phyloP scores from a whole-genome alignment of 2,329 filamentous ascomycete genomes.

The Cryphonectria naterciae region DNA sequence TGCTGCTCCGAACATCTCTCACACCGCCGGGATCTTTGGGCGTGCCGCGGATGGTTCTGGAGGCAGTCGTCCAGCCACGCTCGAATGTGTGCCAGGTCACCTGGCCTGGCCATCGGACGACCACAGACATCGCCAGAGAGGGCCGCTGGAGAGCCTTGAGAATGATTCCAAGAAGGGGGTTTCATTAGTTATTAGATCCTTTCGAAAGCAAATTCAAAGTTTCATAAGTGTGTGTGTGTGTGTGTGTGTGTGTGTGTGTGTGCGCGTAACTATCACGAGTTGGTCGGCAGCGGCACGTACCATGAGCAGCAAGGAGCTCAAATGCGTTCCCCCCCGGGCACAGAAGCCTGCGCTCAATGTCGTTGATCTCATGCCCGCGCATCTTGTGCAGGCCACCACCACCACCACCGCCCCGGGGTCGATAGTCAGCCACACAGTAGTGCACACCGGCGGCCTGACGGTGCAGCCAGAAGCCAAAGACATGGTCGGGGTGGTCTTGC shows the following conservation, averaged over 20 bases:
- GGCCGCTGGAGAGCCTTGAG: constrained; percentile 7
- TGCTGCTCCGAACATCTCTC: neutral
- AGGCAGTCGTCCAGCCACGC: constrained; percentile 8
- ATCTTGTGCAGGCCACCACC: neutral
- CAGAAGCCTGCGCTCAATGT: neutral
- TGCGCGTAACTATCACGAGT: too few relatives aligned
- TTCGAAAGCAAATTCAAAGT: too few relatives aligned
- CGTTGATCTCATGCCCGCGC: neutral
- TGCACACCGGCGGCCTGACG: neutral
- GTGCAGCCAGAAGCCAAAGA: constrained; percentile 8
- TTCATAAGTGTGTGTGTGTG: neutral
- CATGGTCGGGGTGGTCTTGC: neutral
- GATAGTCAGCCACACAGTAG: constrained; percentile 4
- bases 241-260: too few relatives aligned
- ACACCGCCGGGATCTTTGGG: neutral
- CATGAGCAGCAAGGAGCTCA: constrained; percentile 6
- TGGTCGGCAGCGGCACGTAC: neutral
- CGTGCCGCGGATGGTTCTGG: neutral
- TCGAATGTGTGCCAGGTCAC: constrained; percentile 6
- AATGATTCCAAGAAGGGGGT: too few relatives aligned
- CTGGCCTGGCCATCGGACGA: neutral
- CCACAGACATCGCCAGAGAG: neutral
- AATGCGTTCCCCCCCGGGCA: neutral
- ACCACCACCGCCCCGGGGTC: neutral
- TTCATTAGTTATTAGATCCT: neutral